A percentile compares a stretch with the other conserved stretches of the same genome.
Conservation (phyloP, 176 grass and related monocot genomes). For the Phoenix roebelenii region DNA sequence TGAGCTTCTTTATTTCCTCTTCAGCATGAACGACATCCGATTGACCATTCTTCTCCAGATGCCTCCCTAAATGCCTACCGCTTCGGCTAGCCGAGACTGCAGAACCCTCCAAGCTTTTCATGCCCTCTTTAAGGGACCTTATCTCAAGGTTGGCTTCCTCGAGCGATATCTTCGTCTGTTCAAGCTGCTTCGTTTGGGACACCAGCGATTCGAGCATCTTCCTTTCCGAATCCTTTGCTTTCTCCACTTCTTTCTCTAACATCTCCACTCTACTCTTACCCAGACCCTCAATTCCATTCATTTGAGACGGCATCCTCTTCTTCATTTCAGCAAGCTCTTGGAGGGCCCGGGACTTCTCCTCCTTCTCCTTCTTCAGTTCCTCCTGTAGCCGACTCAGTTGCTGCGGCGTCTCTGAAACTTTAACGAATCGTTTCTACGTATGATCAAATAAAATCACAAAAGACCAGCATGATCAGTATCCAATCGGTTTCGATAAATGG, state of each 20-base stretch:
- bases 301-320: slow-evolving; percentile 30
- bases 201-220: slow-evolving; percentile 47
- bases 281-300: slow-evolving; percentile 11
- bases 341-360: slow-evolving; percentile 38
- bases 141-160: slow-evolving; percentile 75
- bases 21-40: slow-evolving; percentile 20
- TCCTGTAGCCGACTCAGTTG: slow-evolving; percentile 48
- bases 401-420: slow-evolving; percentile 31
- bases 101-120: slow-evolving; percentile 20
- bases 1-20: slow-evolving; percentile 43
- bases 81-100: slow-evolving; percentile 12
- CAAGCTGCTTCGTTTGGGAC: slow-evolving; percentile 57
- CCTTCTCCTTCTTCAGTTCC: slow-evolving; percentile 56
- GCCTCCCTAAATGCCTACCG: slow-evolving; percentile 19
- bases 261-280: slow-evolving; percentile 33
- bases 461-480: not conserved
- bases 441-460: slow-evolving; percentile 6
- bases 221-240: slow-evolving; percentile 62
- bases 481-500: not conserved
- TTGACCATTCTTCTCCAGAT: slow-evolving; percentile 30
- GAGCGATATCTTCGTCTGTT: slow-evolving; percentile 64
- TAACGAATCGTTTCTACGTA: slow-evolving; percentile 14
- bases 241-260: slow-evolving; percentile 46
- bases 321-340: slow-evolving; percentile 37
- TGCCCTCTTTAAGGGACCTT: slow-evolving; percentile 37